Percentiles rank a stretch among this genome's conserved stretches.
Evolutionary conservation across 2,329 filamentous ascomycete genomes (phyloP).

Genomic region (Fusarium tanahbumbuense): DNA sequence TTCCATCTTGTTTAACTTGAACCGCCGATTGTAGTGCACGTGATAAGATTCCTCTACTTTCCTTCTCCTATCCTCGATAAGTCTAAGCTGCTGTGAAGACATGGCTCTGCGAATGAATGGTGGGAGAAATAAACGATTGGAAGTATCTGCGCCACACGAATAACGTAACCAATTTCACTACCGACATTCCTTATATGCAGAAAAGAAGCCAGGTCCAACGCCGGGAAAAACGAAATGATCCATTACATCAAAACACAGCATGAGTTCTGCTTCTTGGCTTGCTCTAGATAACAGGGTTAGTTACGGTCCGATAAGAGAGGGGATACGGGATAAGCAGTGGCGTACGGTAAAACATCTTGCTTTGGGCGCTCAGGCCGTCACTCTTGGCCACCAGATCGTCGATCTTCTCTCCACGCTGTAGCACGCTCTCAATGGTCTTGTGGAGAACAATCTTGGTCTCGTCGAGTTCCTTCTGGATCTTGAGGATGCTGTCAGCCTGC

Average conservation of each 20-base stretch:
- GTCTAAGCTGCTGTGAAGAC: slow-evolving; percentile 40
- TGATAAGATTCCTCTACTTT: slow-evolving; percentile 12
- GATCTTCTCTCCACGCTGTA: slow-evolving; percentile 96
- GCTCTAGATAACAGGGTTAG: slow-evolving; percentile 52
- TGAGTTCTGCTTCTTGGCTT: slow-evolving; percentile 84
- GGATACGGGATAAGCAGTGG: slow-evolving; percentile 27
- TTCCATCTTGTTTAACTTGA: slow-evolving; percentile 23
- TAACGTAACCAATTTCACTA: slow-evolving; percentile 53
- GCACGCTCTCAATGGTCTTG: slow-evolving; percentile 90
- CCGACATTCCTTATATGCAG: slow-evolving; percentile 45
- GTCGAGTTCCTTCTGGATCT: slow-evolving; percentile 96
- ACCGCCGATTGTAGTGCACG: slow-evolving; percentile 10
- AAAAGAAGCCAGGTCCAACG: slow-evolving; percentile 50
- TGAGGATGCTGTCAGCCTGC: slow-evolving; percentile 91
- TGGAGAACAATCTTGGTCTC: slow-evolving; percentile 98
- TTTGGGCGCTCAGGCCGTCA: slow-evolving; percentile 87
- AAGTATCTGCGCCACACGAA: slow-evolving; percentile 45
- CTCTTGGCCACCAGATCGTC: slow-evolving; percentile 94
- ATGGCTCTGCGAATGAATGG: slow-evolving; percentile 41
- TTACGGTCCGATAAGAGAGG: background rate
- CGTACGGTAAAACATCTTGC: slow-evolving; percentile 97
- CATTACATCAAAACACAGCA: slow-evolving; percentile 77
- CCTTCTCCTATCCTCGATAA: slow-evolving; percentile 2
- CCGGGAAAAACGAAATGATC: slow-evolving; percentile 45
- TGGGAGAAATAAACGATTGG: slow-evolving; percentile 41